Base-by-base conservation (phyloP, 2,329 filamentous ascomycete species). In the Colletotrichum camelliae region DNA sequence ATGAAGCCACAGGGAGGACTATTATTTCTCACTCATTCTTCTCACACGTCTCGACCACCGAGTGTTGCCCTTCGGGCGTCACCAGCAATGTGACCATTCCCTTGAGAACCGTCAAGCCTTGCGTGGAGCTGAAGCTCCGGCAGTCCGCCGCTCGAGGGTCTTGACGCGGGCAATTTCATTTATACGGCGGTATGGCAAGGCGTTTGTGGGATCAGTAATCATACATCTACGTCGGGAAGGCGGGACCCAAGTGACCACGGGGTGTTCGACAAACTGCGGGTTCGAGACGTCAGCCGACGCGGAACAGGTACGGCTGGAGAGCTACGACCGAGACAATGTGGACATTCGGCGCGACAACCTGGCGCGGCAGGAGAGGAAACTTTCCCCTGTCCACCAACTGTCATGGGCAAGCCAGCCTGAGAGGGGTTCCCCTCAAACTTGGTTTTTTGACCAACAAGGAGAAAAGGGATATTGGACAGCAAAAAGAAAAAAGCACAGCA, bases 401-500 rank as follows among this genome's bases (percentile, higher is more conserved):
- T 21, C 12, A 52, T 21, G 43, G 43, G n/a, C 43, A 6, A 21
- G 39, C 39, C 39, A 29, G 10, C 31, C 31, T 52, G 43, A 21
- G 43, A 52, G n/a, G 18, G 43, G 43, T 6, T 52, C 43, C n/a
- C n/a, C 43, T 52, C 43, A 52, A 52, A 21, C n/a, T 52, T n/a
- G 43, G 10, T 13, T 52, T 12, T 52, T 52, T 21, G 3, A 52
- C 43, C 43, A 52, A 52, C 43, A 65, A 29, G 57, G 37, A 48
- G n/a, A 18, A n/a, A 24, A 24, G 68, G 15, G 67, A 39, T 7
- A 33, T 12, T 21, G 31, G 39, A 48, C 18, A 31, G n/a, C 61
- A 62, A 57, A 62, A 52, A 29, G 24, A 24, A 52, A 62, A 66
- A 71, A 52, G 60, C 74, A 76, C 64, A 69, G 74, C 74, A 58